A percentile compares a stretch with the other conserved stretches of the same genome.
Evolutionary conservation across 208 protist species (phyloP).

Genomic region (Sergeia podlipaevii): DNA sequence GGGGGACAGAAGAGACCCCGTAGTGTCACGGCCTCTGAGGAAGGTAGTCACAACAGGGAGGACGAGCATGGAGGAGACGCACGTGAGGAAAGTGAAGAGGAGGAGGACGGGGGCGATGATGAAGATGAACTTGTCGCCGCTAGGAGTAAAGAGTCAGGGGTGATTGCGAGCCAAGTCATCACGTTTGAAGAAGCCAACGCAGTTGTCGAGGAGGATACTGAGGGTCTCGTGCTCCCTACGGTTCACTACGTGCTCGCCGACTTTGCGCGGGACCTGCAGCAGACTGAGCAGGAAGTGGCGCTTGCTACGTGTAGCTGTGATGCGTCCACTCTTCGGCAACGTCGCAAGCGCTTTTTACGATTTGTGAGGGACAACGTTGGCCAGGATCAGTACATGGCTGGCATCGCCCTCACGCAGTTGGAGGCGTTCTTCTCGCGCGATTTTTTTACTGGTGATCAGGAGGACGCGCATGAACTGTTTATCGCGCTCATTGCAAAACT

Average conservation of each 20-base stretch:
- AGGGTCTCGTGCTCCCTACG: conserved; percentile 2
- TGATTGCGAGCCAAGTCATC: conserved; percentile 1
- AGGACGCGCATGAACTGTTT: conserved; percentile 85
- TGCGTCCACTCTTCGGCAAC: no score
- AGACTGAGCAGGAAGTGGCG: conserved; percentile 19
- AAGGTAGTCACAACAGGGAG: no score
- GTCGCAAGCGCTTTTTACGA: not conserved
- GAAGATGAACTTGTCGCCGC: not conserved
- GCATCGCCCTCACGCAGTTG: conserved; percentile 25
- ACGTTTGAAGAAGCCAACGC: conserved; percentile 2
- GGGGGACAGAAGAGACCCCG: no score
- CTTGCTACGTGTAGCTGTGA: no score
- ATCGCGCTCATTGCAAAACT: conserved; percentile 53
- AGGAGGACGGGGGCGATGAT: not conserved
- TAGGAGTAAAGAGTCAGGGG: not conserved
- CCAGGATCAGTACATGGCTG: not conserved
- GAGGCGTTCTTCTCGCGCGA: conserved; percentile 24
- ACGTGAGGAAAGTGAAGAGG: no score
- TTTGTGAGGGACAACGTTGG: conserved; percentile 9
- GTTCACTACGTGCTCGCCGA: conserved; percentile 20
- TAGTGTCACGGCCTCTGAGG: no score
- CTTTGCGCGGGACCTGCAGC: conserved; percentile 15
- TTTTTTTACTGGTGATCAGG: conserved; percentile 75
- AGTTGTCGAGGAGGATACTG: not conserved
- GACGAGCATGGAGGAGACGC: no score